Conservation (phyloP, 352 stramenopile genomes). For the Globisporangium cystogenes region DNA sequence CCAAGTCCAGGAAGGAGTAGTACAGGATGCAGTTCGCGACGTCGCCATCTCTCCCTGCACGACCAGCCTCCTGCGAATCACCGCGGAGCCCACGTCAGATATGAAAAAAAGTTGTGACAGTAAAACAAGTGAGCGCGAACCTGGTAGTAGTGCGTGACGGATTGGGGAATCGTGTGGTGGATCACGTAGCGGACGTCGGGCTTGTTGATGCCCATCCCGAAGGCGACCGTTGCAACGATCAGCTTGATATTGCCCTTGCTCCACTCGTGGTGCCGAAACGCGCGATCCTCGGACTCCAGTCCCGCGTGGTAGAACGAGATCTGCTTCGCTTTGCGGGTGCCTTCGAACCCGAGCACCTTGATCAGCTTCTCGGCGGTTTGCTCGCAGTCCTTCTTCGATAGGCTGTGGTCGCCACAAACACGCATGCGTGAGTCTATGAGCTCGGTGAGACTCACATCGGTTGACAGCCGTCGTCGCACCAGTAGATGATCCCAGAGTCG, state of each 20-base stretch:
- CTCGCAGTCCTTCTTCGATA: conserved; percentile 88
- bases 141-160: conserved; percentile 89
- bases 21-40: conserved; percentile 84
- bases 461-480: conserved; percentile 41
- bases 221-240: conserved; percentile 92
- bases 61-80: conserved; percentile 73
- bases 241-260: conserved; percentile 90
- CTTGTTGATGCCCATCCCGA: conserved; percentile 94
- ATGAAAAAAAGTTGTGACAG: too few species aligned
- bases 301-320: conserved; percentile 86
- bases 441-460: too few species aligned
- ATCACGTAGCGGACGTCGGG: conserved; percentile 90
- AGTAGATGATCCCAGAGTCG: conserved; percentile 88
- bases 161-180: conserved; percentile 86
- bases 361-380: conserved; percentile 77
- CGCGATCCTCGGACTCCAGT: conserved; percentile 69
- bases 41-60: conserved; percentile 78
- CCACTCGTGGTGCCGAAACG: conserved; percentile 78
- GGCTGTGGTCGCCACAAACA: conserved; percentile 32
- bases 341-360: conserved; percentile 69
- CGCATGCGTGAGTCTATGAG: too few species aligned
- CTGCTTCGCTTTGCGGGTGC: conserved; percentile 52
- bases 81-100: too few species aligned
- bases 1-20: conserved; percentile 81
- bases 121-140: conserved; percentile 17